Conservation (phyloP, 1,284 basidiomycete species). For the Pseudozyma hubeiensis region DNA sequence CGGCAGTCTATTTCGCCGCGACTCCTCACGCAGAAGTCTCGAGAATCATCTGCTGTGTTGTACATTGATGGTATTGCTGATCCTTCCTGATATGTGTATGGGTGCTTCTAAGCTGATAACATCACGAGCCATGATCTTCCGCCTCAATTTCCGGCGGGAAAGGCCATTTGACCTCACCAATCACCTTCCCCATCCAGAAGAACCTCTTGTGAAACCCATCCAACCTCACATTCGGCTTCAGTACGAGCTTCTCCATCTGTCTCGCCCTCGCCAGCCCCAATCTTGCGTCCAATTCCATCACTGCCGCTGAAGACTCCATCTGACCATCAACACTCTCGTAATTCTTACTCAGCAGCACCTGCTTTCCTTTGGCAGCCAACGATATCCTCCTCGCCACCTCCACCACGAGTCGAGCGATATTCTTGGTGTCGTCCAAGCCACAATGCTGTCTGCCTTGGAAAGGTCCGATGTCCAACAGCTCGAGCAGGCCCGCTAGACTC, state of each 20-base stretch:
- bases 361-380: slow-evolving; percentile 15
- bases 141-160: slow-evolving; percentile 37
- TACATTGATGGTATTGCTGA: too few relatives aligned
- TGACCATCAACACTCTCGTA: slow-evolving; percentile 33
- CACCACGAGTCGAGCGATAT: slow-evolving; percentile 69
- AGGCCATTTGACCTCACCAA: slow-evolving; percentile 38
- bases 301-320: slow-evolving; percentile 22
- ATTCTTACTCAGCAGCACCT: slow-evolving; percentile 31
- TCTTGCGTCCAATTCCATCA: slow-evolving; percentile 16
- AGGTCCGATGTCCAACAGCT: slow-evolving; percentile 45
- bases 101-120: neutral
- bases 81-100: too few relatives aligned
- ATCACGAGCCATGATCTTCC: neutral
- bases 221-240: slow-evolving; percentile 38
- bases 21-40: too few relatives aligned
- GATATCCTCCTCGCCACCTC: slow-evolving; percentile 40
- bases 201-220: slow-evolving; percentile 29
- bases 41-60: too few relatives aligned
- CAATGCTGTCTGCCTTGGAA: slow-evolving; percentile 71
- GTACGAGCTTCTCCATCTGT: slow-evolving; percentile 36
- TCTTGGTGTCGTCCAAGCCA: slow-evolving; percentile 71
- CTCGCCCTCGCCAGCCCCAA: slow-evolving; percentile 12
- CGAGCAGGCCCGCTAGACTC: slow-evolving; percentile 52
- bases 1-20: too few relatives aligned
- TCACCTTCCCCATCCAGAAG: slow-evolving; percentile 38